Conservation (phyloP, 2,329 filamentous ascomycete genomes). For the Aspergillus tubingensis region DNA sequence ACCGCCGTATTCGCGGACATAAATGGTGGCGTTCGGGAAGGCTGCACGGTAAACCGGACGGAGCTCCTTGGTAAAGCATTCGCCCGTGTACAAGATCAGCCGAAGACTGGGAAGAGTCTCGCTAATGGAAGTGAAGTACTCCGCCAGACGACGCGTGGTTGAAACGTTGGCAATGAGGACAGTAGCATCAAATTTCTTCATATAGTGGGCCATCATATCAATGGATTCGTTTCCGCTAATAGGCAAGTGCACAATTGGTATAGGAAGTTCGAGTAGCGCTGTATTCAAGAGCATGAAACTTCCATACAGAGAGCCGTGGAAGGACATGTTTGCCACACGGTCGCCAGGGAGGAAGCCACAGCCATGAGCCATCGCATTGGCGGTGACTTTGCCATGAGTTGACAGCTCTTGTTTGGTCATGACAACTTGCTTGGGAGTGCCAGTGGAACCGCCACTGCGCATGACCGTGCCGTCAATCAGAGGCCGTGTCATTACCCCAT, state of each 20-base stretch:
- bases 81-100: neutral
- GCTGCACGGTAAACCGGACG: neutral
- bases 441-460: neutral
- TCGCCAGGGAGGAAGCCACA: neutral
- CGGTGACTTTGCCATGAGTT: neutral
- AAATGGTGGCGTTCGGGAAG: neutral
- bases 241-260: neutral
- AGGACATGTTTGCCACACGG: neutral
- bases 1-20: too few relatives aligned
- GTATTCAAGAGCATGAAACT: neutral
- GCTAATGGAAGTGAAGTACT: neutral
- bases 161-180: neutral
- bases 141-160: neutral
- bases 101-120: neutral
- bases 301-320: neutral
- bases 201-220: neutral
- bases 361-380: neutral
- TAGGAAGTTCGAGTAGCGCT: neutral
- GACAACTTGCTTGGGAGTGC: neutral
- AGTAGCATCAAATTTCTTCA: neutral
- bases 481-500: neutral
- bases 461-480: neutral
- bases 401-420: neutral
- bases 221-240: neutral
- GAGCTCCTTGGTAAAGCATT: neutral